Percentiles rank a stretch among this genome's conserved stretches.
Evolutionary conservation across 2,329 filamentous ascomycete genomes (phyloP).

Genomic region (Trichoderma sp.): DNA sequence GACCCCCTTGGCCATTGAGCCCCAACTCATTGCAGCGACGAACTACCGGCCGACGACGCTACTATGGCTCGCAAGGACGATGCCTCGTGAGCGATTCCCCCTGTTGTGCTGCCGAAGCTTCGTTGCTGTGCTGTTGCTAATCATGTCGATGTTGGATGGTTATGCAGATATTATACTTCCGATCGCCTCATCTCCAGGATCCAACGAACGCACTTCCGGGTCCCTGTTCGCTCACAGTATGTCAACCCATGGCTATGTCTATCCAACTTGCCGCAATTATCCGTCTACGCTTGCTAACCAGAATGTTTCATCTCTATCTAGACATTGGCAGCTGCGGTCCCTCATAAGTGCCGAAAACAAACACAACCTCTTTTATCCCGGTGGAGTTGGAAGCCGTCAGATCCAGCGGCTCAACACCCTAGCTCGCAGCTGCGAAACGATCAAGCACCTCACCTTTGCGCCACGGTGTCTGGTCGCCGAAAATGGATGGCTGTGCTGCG

Average conservation of each 20-base stretch:
- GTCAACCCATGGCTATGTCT: slow-evolving; percentile 28
- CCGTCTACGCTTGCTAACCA: slow-evolving; percentile 1
- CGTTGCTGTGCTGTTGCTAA: not conserved
- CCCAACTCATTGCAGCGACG: not conserved
- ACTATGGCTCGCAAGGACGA: slow-evolving; percentile 56
- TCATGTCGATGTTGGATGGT: slow-evolving; percentile 6
- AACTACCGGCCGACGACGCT: not conserved
- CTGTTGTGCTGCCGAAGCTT: not conserved
- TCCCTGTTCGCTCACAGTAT: slow-evolving; percentile 64
- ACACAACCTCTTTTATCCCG: slow-evolving; percentile 81
- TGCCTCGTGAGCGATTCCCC: slow-evolving; percentile 43
- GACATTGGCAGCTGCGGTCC: slow-evolving; percentile 86
- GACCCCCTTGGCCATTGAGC: not conserved
- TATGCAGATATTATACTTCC: slow-evolving; percentile 60
- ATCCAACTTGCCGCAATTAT: slow-evolving; percentile 21
- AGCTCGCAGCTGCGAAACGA: slow-evolving; percentile 68
- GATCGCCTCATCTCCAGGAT: slow-evolving; percentile 60
- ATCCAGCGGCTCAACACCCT: slow-evolving; percentile 68
- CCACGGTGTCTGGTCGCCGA: slow-evolving; percentile 87
- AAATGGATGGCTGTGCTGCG: slow-evolving; percentile 86
- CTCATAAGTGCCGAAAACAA: slow-evolving; percentile 79
- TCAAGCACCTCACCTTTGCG: slow-evolving; percentile 67
- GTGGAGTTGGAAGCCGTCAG: slow-evolving; percentile 62
- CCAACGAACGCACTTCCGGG: slow-evolving; percentile 65
- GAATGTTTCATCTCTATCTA: slow-evolving; percentile 34